phyloP scores from a whole-genome alignment of 2,329 filamentous ascomycete species.

The Hortaea sp. region DNA sequence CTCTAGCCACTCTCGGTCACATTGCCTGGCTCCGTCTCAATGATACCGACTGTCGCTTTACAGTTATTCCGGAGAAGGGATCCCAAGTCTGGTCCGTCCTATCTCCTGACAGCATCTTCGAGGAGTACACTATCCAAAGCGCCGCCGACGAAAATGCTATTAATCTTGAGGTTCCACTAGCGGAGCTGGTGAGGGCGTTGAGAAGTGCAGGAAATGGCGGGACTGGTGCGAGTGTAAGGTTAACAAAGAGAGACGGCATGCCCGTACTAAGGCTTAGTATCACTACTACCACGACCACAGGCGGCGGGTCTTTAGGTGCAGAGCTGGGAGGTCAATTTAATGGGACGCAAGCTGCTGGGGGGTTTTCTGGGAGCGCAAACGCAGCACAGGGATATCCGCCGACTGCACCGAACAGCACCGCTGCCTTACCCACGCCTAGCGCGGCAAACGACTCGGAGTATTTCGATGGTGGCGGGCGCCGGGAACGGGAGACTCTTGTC shows the following conservation, averaged over 20 bases:
- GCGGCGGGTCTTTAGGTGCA: neutral
- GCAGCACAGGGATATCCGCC: conserved; percentile 25
- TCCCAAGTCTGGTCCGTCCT: conserved; percentile 72
- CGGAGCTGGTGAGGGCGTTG: conserved; percentile 78
- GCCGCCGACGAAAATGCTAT: conserved; percentile 76
- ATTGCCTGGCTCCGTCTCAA: conserved; percentile 86
- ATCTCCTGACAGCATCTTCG: conserved; percentile 66
- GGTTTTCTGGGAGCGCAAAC: neutral
- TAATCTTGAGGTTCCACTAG: conserved; percentile 90
- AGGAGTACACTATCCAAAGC: conserved; percentile 75
- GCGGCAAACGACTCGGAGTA: neutral
- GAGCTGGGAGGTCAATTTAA: conserved; percentile 18
- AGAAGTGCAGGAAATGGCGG: conserved; percentile 62
- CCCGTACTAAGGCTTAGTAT: conserved; percentile 87
- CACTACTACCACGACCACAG: conserved; percentile 57
- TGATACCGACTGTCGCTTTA: conserved; percentile 81
- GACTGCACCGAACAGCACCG: conserved; percentile 18
- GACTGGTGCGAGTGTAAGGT: conserved; percentile 69
- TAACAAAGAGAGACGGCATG: conserved; percentile 84
- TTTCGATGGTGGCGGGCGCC: conserved; percentile 36
- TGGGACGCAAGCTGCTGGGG: neutral
- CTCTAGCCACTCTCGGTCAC: conserved; percentile 59
- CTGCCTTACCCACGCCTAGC: too few relatives aligned
- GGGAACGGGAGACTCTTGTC: conserved; percentile 79
- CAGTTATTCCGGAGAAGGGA: conserved; percentile 86